Evolutionary conservation across 306 rosid genomes (phyloP).

Genomic region (Datisca glomerata): DNA sequence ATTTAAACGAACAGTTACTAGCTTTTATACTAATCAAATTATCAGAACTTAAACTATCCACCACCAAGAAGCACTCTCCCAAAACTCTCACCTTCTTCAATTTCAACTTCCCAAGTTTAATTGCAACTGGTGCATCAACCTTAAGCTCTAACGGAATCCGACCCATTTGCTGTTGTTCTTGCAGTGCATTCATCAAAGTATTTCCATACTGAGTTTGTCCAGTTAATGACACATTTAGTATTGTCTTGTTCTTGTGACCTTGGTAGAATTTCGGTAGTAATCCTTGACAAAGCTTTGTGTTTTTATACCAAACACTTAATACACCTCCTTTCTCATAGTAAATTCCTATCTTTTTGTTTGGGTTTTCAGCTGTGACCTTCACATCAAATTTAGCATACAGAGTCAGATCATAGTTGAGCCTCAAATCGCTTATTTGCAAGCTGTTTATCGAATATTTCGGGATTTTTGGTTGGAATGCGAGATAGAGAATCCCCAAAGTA

Average conservation of each 20-base stretch:
- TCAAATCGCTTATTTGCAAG: conserved; percentile 41
- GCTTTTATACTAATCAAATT: conserved; percentile 69
- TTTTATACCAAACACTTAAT: conserved; percentile 62
- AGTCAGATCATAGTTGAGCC: conserved; percentile 59
- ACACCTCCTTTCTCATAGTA: conserved; percentile 67
- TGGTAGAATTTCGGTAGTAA: conserved; percentile 68
- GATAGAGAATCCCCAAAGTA: conserved; percentile 37
- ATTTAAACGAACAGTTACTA: conserved; percentile 47
- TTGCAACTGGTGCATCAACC: conserved; percentile 55
- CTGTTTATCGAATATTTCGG: conserved; percentile 63
- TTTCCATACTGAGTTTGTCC: conserved; percentile 66
- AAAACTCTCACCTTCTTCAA: conserved; percentile 53
- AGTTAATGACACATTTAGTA: conserved; percentile 42
- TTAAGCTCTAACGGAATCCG: conserved; percentile 59
- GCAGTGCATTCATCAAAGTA: conserved; percentile 55
- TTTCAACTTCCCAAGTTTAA: conserved; percentile 63
- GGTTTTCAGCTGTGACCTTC: conserved; percentile 61
- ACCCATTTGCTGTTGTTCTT: conserved; percentile 71
- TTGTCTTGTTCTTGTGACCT: conserved; percentile 71
- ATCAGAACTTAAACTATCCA: conserved; percentile 64
- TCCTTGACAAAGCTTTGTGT: conserved; percentile 66
- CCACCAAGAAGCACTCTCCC: conserved; percentile 62
- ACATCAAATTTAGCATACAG: conserved; percentile 66
- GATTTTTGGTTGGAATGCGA: conserved; percentile 70
- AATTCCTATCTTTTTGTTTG: conserved; percentile 77